Evolutionary conservation across 495 filamentous ascomycete species (phyloP).

Genomic region (Aspergillus wentii): DNA sequence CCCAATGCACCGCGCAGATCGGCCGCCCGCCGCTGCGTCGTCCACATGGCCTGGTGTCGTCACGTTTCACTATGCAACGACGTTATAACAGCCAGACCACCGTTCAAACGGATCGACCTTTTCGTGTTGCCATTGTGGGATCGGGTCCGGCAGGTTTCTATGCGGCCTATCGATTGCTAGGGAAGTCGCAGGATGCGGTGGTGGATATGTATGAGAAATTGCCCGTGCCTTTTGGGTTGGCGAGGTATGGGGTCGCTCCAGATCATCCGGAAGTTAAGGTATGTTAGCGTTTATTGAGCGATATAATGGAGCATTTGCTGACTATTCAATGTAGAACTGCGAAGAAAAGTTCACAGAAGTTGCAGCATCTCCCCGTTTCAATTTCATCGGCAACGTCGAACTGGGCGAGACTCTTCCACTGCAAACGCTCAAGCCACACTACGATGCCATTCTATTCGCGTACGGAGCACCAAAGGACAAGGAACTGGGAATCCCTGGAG

Average conservation of each 20-base stretch:
- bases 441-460: conserved; percentile 87
- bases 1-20: conserved; percentile 24
- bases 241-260: conserved; percentile 89
- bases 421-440: conserved; percentile 66
- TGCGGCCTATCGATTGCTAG: conserved; percentile 77
- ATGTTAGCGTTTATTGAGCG: conserved; percentile 20
- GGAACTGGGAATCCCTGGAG: conserved; percentile 74
- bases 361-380: conserved; percentile 73
- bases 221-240: conserved; percentile 88
- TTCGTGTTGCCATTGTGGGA: conserved; percentile 83
- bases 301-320: background rate
- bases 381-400: conserved; percentile 84
- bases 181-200: conserved; percentile 61
- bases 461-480: conserved; percentile 87
- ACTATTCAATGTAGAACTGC: conserved; percentile 63
- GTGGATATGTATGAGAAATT: conserved; percentile 96
- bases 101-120: conserved; percentile 44
- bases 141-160: conserved; percentile 97
- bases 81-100: conserved; percentile 28
- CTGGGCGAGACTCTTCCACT: conserved; percentile 74
- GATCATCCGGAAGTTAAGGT: conserved; percentile 99
- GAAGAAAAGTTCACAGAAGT: conserved; percentile 89
- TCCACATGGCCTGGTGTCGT: background rate
- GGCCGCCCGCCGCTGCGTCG: conserved; percentile 9
- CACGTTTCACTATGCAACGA: conserved; percentile 11